A percentile compares a stretch with the other conserved stretches of the same genome.
Evolutionary conservation across 805 yeast species (phyloP).

Genomic region (Cyberlindnera mycetangii): DNA sequence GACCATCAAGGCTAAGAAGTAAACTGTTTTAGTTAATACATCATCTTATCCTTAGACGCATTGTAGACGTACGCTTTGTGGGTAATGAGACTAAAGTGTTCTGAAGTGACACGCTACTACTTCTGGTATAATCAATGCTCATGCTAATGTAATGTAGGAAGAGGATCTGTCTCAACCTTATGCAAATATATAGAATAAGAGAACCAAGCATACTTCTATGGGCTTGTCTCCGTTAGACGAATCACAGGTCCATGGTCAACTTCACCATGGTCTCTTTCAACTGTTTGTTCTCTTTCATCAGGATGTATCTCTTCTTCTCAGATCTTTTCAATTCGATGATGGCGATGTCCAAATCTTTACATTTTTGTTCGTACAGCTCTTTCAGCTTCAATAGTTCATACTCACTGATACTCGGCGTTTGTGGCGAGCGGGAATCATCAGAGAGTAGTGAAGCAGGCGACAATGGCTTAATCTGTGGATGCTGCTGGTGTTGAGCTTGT

Average conservation of each 20-base stretch:
- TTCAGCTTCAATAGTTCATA: conserved; percentile 24
- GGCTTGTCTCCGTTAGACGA: too few relatives aligned
- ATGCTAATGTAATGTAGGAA: not conserved
- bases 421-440: conserved; percentile 26
- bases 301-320: conserved; percentile 35
- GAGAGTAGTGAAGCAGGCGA: conserved; percentile 38
- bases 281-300: conserved; percentile 36
- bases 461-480: conserved; percentile 19
- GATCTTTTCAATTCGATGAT: conserved; percentile 34
- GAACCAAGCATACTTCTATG: too few relatives aligned
- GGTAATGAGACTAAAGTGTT: too few relatives aligned
- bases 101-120: too few relatives aligned
- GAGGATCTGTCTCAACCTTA: not conserved
- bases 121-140: not conserved
- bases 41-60: too few relatives aligned
- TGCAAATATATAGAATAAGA: not conserved
- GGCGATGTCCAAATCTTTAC: conserved; percentile 32
- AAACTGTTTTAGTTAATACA: conserved; percentile 15
- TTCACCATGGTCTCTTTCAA: conserved; percentile 29
- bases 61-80: too few relatives aligned
- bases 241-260: conserved; percentile 19
- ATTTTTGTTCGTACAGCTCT: conserved; percentile 32
- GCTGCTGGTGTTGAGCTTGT: not conserved
- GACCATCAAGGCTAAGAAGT: conserved; percentile 62
- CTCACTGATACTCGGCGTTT: conserved; percentile 5